Evolutionary conservation across 1,284 basidiomycete species (phyloP), one percentile per base, ranked within the genome.

Genomic region (Leccinum fuscescens): DNA sequence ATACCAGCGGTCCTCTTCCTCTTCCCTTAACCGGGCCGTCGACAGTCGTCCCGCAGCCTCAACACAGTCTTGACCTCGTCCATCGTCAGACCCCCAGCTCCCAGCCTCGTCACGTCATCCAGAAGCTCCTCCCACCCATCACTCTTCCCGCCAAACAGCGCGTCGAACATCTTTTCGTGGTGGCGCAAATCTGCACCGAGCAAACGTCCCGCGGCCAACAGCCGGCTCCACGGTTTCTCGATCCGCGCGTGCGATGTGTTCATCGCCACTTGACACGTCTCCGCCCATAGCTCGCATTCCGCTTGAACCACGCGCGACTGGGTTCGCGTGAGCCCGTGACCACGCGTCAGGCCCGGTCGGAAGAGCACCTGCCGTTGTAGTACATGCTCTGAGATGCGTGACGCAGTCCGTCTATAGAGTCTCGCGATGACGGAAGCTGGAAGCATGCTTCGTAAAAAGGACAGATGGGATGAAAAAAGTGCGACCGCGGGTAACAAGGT

Each of bases 321-420:
- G 82, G 88, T 59, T 86, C 86, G 37, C 70, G 71, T 20, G 77
- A 73, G 56, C 52, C 62, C 66, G 14, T 58, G 55, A 7, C 73
- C 61, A 12, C 72, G 71, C 17, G 80, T 79, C 58, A 93, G 82
- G 59, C 85, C 83, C 0, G 92, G 89, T 49, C 91, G 86, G 69
- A 89, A 93, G 31, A 90, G 74, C 39, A 96, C 86, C 62, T 88
- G 86, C n/a, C 92, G 86, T 66, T 94, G 91, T 4, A 90, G 73
- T 56, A 96, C 88, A 69, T 94, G 88, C 57, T 87, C 84, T 1
- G 86, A 79, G 8, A 95, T 72, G 53, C 85, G 83, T 6, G 83
- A 76, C 4, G 86, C 84, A 58, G 89, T 83, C 46, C 83, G 83
- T 44, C 92, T 82, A 70, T 95, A 96, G 8, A 94, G 69, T 5